Percentiles rank a stretch among this genome's conserved stretches.
Evolutionary conservation across 805 yeast genomes (phyloP).

Genomic region (Kuraishia floccosa): DNA sequence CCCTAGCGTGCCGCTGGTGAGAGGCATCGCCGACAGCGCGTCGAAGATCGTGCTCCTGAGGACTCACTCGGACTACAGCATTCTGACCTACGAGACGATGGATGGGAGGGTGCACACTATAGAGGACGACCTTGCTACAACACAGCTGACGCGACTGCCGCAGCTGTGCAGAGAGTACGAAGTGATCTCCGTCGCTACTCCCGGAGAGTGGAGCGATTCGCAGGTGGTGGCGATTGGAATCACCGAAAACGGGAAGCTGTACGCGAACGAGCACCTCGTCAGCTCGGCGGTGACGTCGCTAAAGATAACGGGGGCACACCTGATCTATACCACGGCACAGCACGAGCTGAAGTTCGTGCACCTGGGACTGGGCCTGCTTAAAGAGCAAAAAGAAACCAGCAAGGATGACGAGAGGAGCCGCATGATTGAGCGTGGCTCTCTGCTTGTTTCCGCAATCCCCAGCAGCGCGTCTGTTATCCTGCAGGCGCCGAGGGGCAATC

Average conservation of each 20-base stretch:
- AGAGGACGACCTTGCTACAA: constrained; percentile 15
- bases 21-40: constrained; percentile 29
- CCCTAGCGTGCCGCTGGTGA: constrained; percentile 25
- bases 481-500: constrained; percentile 93
- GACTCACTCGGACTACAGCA: constrained; percentile 38
- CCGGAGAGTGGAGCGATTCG: constrained; percentile 8
- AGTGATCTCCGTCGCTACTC: constrained; percentile 22
- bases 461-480: constrained; percentile 71
- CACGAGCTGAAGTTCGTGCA: constrained; percentile 77
- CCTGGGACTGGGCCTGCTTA: constrained; percentile 20
- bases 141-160: constrained; percentile 43
- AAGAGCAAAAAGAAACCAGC: constrained; percentile 8
- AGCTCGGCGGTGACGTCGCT: constrained; percentile 77
- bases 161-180: constrained; percentile 56
- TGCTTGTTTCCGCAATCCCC: constrained; percentile 74
- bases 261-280: constrained; percentile 45
- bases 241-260: constrained; percentile 65
- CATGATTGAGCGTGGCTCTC: constrained; percentile 83
- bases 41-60: constrained; percentile 45
- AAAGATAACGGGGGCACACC: constrained; percentile 55
- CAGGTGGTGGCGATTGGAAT: constrained; percentile 53
- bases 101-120: constrained; percentile 41
- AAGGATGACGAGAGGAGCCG: constrained; percentile 72
- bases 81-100: constrained; percentile 46
- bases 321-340: constrained; percentile 82